These are phyloP conservation scores for Blastobotrys peoriensis DNA, from an alignment of 805 yeast genomes.

Conservation along the genomic window DNA sequence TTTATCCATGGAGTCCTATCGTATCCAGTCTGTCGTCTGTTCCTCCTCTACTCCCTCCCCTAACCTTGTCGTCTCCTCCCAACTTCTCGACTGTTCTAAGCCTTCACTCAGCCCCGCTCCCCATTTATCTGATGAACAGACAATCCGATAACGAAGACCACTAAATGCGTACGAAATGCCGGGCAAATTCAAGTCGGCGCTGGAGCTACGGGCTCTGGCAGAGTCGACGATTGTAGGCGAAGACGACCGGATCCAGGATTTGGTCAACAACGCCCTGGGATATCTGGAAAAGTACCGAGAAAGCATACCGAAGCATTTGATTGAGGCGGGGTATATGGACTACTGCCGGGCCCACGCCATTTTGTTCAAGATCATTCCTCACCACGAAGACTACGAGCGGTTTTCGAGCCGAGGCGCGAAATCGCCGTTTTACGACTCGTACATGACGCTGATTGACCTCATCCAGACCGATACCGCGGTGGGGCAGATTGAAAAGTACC, in stretches of 20 bases:
- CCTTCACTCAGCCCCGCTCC: too few relatives aligned
- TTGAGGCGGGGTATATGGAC: conserved; percentile 21
- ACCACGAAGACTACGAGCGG: conserved; percentile 16
- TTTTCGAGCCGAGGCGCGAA: conserved; percentile 14
- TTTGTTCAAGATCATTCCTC: conserved; percentile 20
- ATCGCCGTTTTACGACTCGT: conserved; percentile 18
- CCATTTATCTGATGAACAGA: too few relatives aligned
- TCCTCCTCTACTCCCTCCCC: too few relatives aligned
- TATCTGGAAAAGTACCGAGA: conserved; percentile 19
- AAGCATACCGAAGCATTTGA: conserved; percentile 14
- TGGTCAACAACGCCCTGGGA: conserved; percentile 19
- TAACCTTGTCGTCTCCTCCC: too few relatives aligned
- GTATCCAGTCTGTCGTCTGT: too few relatives aligned
- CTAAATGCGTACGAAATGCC: too few relatives aligned
- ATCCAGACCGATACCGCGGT: conserved; percentile 8
- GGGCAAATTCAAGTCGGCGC: conserved; percentile 1
- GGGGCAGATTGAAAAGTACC: conserved; percentile 5
- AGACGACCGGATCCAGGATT: conserved; percentile 15
- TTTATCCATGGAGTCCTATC: too few relatives aligned
- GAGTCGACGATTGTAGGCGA: conserved; percentile 12
- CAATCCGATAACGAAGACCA: too few relatives aligned
- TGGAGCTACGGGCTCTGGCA: conserved; percentile 15
- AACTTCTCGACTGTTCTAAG: too few relatives aligned
- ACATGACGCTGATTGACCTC: conserved; percentile 12
- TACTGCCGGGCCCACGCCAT: conserved; percentile 19